A percentile compares a stretch with the other conserved stretches of the same genome.
phyloP scores from a whole-genome alignment of 2,329 filamentous ascomycete species.

The Hypoxylon sp. region DNA sequence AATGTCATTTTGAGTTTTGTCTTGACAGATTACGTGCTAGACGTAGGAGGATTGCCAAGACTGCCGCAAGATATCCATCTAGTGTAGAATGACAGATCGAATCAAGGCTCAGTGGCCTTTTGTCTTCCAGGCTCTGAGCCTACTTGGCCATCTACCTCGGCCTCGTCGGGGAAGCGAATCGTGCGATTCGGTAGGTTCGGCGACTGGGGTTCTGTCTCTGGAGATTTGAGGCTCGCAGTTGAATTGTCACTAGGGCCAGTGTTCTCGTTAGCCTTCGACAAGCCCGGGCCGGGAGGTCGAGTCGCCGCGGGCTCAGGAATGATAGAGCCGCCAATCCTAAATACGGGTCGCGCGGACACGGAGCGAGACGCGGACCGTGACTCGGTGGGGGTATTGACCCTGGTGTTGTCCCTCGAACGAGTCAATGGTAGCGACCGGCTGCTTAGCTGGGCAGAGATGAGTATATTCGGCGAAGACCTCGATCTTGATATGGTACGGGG shows the following conservation, averaged over 20 bases:
- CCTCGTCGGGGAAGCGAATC: constrained; percentile 60
- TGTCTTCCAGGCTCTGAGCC: constrained; percentile 14
- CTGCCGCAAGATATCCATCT: neutral
- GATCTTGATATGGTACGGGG: constrained; percentile 71
- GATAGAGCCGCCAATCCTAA: constrained; percentile 56
- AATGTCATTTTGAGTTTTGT: neutral
- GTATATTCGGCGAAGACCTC: constrained; percentile 53
- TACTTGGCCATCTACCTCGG: constrained; percentile 1
- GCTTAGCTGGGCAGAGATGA: constrained; percentile 35
- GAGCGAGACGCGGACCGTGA: constrained; percentile 42
- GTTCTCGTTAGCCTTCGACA: constrained; percentile 12
- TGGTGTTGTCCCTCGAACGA: constrained; percentile 36
- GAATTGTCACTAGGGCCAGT: constrained; percentile 1
- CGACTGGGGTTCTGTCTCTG: constrained; percentile 3
- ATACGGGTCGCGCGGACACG: constrained; percentile 49
- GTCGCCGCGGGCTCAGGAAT: constrained; percentile 43
- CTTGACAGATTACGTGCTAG: constrained; percentile 1
- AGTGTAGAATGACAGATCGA: constrained; percentile 27
- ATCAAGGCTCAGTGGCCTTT: constrained; percentile 10
- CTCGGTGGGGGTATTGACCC: constrained; percentile 24
- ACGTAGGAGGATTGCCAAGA: neutral
- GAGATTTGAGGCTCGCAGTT: constrained; percentile 4
- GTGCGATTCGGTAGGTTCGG: constrained; percentile 49
- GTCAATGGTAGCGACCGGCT: constrained; percentile 37
- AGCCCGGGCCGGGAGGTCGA: constrained; percentile 3